Evolutionary conservation across 495 filamentous ascomycete species (phyloP), one percentile per base, ranked within the genome.

Genomic region (Jackrogersella minutella): DNA sequence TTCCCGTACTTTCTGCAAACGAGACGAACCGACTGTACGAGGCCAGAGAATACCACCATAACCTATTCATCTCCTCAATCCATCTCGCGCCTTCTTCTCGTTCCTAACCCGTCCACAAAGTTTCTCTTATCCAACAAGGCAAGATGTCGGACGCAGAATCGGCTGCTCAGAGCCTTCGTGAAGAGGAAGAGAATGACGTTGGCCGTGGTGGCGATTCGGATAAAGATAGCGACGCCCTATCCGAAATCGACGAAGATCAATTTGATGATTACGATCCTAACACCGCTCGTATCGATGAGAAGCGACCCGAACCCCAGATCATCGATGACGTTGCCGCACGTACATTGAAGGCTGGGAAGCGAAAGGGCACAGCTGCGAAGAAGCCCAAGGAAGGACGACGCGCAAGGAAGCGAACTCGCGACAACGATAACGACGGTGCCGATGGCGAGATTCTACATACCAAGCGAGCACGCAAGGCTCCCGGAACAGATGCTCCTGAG

Each of bases 221-320:
- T 67, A 86, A 90, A 62, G 91, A 94, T 30, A 92, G 91, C 9
- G 81, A 83, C n/a, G 86, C 91, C 53, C 86, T 96, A 13, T 97
- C 93, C 8, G 95, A 99, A 75, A 89, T 99, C 68, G 96, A 98
- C 76, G 95, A 98, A 74, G 90, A 90, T 43, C 89, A 96, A 74
- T 97, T 99, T 77, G 91, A 82, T 43, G 88, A 97, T 68, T 97
- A 97, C 77, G 92, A 97, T 70, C 90, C 90, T 0, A 85, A 83
- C 56, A 87, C 87, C 28, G 86, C 93, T 44, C 86, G 87, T 34
- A 83, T 93, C 69, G 90, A 94, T 52, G 91, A 93, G 63, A 86
- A 88, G 30, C 88, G 89, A 8, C 84, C 95, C 24, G 89, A 91
- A 14, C 66, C 66, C 16, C 61, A 69, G n/a, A 62, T 69, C n/a